Evolutionary conservation across 1,284 basidiomycete genomes (phyloP), one percentile per base, ranked within the genome.

Genomic region (Somion occarium): DNA sequence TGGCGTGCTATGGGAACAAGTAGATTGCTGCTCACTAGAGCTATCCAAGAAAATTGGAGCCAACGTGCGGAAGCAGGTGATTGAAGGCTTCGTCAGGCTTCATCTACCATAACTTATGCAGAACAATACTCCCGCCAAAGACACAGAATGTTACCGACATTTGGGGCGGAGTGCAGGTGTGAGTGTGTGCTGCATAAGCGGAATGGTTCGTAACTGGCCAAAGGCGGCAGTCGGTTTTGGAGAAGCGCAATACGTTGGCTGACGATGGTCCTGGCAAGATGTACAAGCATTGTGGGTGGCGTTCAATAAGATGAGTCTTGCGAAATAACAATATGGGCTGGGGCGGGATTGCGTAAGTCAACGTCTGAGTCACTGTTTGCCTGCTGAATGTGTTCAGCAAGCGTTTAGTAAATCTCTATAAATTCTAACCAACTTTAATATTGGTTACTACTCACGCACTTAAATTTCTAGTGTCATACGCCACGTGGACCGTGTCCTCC

Each of bases 1-100:
- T 58, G 47, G 55, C 57, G 57, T 51, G 51, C 53, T 53, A 43
- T 38, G 30, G 24, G 39, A 5, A 24, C 22, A 49, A 20, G 39
- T 12, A n/a, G 48, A 19, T 42, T 48, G 25, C 7, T 26, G 49
- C 49, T 50, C 43, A 50, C 49, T 7, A 26, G 23, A 49, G 30
- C 38, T 15, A 34, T 34, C 30, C 30, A 34, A 34, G 30, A 7
- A 34, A 7, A 34, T 7, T 34, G 7, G 30, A 34, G 22, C 15
- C 9, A 42, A 9, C 9, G 20, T 42, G 20, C 39, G 19, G 11
- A 30, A 38, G n/a, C 38, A 30, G 34, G 34, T 25, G 37, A 27
- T 15, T 18, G 44, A 42, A 42, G 7, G n/a, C 18, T 5, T 18
- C 39, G 39, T 18, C 34, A n/a, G 34, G n/a, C 34, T 37, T 11